Evolutionary conservation across 2,329 filamentous ascomycete species (phyloP), one percentile per base, ranked within the genome.

Genomic region (Colletotrichum sp.): DNA sequence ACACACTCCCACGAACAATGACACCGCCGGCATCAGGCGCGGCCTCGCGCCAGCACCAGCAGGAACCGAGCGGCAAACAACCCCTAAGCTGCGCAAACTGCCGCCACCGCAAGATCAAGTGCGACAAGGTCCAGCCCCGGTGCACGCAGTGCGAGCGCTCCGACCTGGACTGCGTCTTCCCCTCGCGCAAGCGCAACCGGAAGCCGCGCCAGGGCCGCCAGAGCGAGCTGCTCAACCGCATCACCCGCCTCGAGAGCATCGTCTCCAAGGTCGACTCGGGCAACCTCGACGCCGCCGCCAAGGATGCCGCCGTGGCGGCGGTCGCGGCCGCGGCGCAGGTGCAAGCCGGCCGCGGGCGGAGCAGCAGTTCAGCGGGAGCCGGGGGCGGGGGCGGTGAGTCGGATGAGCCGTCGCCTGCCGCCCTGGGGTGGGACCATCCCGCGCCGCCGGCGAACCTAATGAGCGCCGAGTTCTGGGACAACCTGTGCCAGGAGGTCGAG

Each of bases 71-170:
- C 60, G 34, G 72, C 24, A 75, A 77, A 21, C 85, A 85, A 74
- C 83, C 84, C n/a, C 81, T 89, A 62, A 88, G 86, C 48, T 94
- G 93, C 80, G 86, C 91, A 7, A 86, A 88, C n/a, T 94, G 92
- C 79, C 91, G 93, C 75, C 89, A 90, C 76, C 88, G 91, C 76
- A 93, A 93, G 80, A 85, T 93, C 60, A 92, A 90, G 78, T 93
- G 91, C 82, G 87, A 91, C 79, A 88, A 90, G 77, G 83, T 85
- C 43, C 85, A 88, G 75, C 91, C 91, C 7, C 61, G 76, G 30
- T 93, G 92, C 80, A 81, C 83, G 8, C 88, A 89, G 71, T 93
- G 91, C 79, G 79, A 86, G 26, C 88, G 86, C 66, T 84, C 85
- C 48, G 81, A 84, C 9, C 83, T 85, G 10, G 86, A 89, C 62